These are phyloP conservation scores for Paulownia fortunei DNA, from an alignment of 257 asterid genomes.

Conservation along the genomic window DNA sequence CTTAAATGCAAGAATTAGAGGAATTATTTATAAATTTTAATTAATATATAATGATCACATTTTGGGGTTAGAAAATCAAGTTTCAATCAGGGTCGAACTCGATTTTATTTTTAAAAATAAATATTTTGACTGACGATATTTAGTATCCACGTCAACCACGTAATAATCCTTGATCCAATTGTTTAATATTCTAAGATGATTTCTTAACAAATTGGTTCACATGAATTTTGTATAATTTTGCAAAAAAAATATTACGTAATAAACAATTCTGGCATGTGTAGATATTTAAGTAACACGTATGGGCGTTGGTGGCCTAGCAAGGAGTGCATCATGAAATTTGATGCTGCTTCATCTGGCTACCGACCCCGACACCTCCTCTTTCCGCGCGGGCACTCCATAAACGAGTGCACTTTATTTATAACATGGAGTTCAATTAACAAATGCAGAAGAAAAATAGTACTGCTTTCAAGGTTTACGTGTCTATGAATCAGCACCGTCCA, in stretches of 20 bases:
- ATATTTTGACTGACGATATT: too few species aligned
- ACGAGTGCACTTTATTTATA: neutral
- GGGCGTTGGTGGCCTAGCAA: neutral
- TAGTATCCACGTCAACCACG: too few species aligned
- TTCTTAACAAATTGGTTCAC: neutral
- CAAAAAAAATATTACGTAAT: neutral
- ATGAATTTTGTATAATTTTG: neutral
- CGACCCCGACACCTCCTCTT: neutral
- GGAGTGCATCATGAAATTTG: neutral
- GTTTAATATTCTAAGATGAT: neutral
- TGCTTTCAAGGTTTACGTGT: slow-evolving; percentile 17
- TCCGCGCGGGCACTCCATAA: neutral
- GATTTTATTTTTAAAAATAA: too few species aligned
- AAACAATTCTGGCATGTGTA: too few species aligned
- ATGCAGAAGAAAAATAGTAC: neutral
- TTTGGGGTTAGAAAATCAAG: too few species aligned
- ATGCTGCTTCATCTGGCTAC: neutral
- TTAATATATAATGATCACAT: too few species aligned
- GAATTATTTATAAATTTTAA: too few species aligned
- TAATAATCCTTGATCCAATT: too few species aligned
- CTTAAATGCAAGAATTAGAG: too few species aligned
- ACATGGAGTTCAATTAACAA: neutral
- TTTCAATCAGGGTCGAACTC: too few species aligned
- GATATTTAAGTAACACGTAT: too few species aligned
- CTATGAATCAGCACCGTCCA: slow-evolving; percentile 37